phyloP scores from a whole-genome alignment of 2,329 filamentous ascomycete genomes.

The Nemania bipapillata region DNA sequence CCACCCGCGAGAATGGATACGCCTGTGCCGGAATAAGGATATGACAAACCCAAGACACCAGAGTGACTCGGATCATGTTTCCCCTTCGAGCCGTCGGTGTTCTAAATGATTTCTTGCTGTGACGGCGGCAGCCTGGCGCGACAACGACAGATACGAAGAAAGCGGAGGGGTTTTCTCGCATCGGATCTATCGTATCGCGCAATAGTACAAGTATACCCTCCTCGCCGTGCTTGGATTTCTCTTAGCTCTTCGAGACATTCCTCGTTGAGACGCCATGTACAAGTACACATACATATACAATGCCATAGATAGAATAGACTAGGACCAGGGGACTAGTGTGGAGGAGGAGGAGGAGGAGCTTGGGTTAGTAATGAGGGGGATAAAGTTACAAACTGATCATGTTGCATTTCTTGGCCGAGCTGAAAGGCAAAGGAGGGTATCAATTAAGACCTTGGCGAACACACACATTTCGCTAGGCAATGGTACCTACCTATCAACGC shows the following conservation, averaged over 20 bases:
- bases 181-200: background rate
- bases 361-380: background rate
- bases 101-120: background rate
- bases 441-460: conserved; percentile 8
- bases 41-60: conserved; percentile 21
- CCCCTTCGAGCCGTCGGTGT: conserved; percentile 26
- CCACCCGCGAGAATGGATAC: conserved; percentile 27
- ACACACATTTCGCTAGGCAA: background rate
- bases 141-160: conserved; percentile 10
- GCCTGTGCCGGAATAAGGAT: conserved; percentile 22
- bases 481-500: background rate
- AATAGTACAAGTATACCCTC: too few relatives aligned
- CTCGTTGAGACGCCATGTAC: too few relatives aligned
- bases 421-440: conserved; percentile 26
- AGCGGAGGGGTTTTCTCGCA: background rate
- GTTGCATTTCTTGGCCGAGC: conserved; percentile 34
- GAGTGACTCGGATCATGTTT: conserved; percentile 27
- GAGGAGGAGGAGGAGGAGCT: too few relatives aligned
- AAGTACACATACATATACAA: too few relatives aligned
- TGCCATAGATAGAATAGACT: conserved; percentile 14
- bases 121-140: background rate
- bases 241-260: background rate
- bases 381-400: background rate
- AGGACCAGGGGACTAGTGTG: background rate
- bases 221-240: background rate